Conservation (phyloP, 2,329 filamentous ascomycete genomes). For the Rugonectria rugulosa region DNA sequence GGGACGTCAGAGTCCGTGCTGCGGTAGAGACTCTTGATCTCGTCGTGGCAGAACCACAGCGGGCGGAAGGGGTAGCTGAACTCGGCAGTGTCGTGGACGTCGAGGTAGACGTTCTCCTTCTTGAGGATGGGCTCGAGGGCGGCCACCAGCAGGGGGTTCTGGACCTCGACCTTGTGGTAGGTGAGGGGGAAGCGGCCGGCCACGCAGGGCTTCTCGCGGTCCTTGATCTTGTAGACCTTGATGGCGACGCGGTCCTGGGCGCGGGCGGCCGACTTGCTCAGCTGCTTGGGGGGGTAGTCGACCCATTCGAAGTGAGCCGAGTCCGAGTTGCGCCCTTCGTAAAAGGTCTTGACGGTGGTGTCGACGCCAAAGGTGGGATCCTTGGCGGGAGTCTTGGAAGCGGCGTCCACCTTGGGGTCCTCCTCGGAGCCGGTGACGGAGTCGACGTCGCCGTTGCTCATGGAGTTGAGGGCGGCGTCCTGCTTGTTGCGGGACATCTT, state of each 20-base stretch:
- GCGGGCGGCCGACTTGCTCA: slow-evolving; percentile 47
- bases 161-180: slow-evolving; percentile 51
- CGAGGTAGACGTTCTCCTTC: slow-evolving; percentile 50
- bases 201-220: slow-evolving; percentile 49
- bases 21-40: slow-evolving; percentile 46
- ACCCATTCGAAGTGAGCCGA: slow-evolving; percentile 45
- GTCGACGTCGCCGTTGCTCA: slow-evolving; percentile 20
- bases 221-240: slow-evolving; percentile 56
- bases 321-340: slow-evolving; percentile 44
- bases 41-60: slow-evolving; percentile 55
- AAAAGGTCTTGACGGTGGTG: slow-evolving; percentile 48
- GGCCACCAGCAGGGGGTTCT: slow-evolving; percentile 51
- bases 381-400: slow-evolving; percentile 20
- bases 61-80: slow-evolving; percentile 51
- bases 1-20: slow-evolving; percentile 35
- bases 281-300: slow-evolving; percentile 51
- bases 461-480: background rate
- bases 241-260: slow-evolving; percentile 52
- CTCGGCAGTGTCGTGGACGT: slow-evolving; percentile 44
- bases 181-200: slow-evolving; percentile 48
- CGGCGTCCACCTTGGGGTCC: slow-evolving; percentile 5
- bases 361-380: slow-evolving; percentile 41
- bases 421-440: slow-evolving; percentile 24
- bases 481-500: slow-evolving; percentile 37
- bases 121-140: slow-evolving; percentile 53